Evolutionary conservation across 805 yeast genomes (phyloP), one percentile per base, ranked within the genome.

Genomic region (Teunomyces stri): DNA sequence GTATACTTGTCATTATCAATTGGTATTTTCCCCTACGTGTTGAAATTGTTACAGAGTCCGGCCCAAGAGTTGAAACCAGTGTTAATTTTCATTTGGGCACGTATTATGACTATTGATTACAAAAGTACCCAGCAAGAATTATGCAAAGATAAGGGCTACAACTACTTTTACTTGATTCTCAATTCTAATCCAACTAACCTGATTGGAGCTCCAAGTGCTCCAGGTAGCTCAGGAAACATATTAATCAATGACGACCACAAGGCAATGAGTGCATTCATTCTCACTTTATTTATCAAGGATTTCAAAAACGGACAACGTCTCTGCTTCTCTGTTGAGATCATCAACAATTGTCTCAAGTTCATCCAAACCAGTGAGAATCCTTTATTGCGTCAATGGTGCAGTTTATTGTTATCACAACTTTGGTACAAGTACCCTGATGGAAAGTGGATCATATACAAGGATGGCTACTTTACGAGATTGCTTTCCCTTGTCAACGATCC

Each of bases 11-110:
- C 97, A 0, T 70, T 94, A 28, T 88, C 96, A 6, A 91, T 94
- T 53, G 98, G 98, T 18, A 92, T 94, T 27, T 94, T 92, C 66
- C 98, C 98, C 0, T 94, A 94, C 61, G 96, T 94, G 28, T 72
- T 92, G 46, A 89, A 91, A 57, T 75, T 94, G 18, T 69, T 94
- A 29, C 98, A 92, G 62, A 85, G 95, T 50, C 98, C 98, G 0
- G 97, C 98, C 0, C 95, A 89, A 22, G 98, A 94, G 59, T 73
- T 94, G 49, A 90, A 90, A 58, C 98, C 98, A 0, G 96, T 92
- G 3, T 69, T 94, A 48, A 94, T 94, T 1, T 94, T 92, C 59
- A 94, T 94, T 46, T 94, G 99, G 99, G 96, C 98, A 0, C 76
- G 98, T 54, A 89, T 94, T 18, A 89, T 94, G 94, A 91, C 97